Base-by-base conservation (phyloP, 1,284 basidiomycete species). In the Sporisorium exsertum region DNA sequence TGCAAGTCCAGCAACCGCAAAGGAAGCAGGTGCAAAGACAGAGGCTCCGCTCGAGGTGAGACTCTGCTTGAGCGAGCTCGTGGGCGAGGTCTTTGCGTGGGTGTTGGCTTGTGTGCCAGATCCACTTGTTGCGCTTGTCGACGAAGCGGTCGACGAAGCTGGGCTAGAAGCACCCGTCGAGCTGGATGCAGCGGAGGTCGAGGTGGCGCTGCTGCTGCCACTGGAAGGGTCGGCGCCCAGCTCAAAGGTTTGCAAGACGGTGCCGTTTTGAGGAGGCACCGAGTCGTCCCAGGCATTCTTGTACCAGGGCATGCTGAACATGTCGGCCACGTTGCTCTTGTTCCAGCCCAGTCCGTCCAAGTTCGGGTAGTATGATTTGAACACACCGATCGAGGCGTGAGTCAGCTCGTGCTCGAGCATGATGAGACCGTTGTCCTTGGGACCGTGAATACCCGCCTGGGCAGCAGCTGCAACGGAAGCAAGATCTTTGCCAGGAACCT, bases 361-460 rank as follows among this genome's bases (percentile, higher is more conserved):
- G 47, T 89, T 69, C 4, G 91, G 90, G 84, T 89, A 94, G 15
- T 90, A 86, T 57, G 88, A 86, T 15, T 92, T 91, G 87, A 94
- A 95, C 8, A 90, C 89, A 51, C 88, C 83, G 43, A 94, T 90
- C 24, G 91, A 88, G 64, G 87, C 81, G 51, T 89, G 86, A 20
- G 88, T 89, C n/a, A 92, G 86, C 85, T 95, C 94, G 86, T 96
- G 94, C 86, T 95, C 92, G 72, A 95, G 89, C 67, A 93, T 88
- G 77, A 94, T 88, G 20, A 94, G 88, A 37, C 94, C 94, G 10
- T 91, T 91, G 12, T 84, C 86, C 62, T 79, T 49, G 22, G 69
- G 50, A 42, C 70, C 64, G 20, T 65, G 16, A 45, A 81, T 57
- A 13, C 69, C 61, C 13, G 57, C 26, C 1, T 61, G 6, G 16